A percentile compares a stretch with the other conserved stretches of the same genome.
Conservation (phyloP, 768 basidiomycete genomes). For the Russula foetens region DNA sequence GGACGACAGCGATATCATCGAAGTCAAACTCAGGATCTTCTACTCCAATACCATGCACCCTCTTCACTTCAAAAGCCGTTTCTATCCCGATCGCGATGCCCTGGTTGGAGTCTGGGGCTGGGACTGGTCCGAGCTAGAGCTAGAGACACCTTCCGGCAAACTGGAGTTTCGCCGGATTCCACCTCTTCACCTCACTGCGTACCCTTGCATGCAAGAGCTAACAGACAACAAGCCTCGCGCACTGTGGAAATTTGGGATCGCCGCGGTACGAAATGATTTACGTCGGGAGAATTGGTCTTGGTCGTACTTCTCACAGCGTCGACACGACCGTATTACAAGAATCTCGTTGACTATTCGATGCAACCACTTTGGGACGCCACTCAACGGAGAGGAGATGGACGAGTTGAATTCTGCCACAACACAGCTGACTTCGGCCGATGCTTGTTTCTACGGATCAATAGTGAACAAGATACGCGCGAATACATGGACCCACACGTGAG, state of each 20-base stretch:
- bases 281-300: conserved; percentile 24
- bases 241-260: conserved; percentile 27
- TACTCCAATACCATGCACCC: neutral
- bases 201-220: conserved; percentile 22
- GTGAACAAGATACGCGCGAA: conserved; percentile 19
- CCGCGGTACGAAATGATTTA: conserved; percentile 20
- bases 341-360: conserved; percentile 24
- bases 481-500: conserved; percentile 22
- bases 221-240: conserved; percentile 22
- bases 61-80: neutral
- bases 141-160: neutral
- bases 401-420: conserved; percentile 17
- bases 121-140: neutral
- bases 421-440: conserved; percentile 22
- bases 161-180: conserved; percentile 24
- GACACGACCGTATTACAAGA: conserved; percentile 22
- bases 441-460: conserved; percentile 22
- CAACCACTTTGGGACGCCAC: conserved; percentile 18
- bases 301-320: conserved; percentile 27
- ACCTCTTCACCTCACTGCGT: conserved; percentile 22
- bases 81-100: conserved; percentile 2
- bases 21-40: conserved; percentile 14
- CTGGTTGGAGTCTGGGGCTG: neutral
- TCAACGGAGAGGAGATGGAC: conserved; percentile 14
- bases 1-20: conserved; percentile 5